phyloP scores from a whole-genome alignment of 176 grass and related monocot genomes.

The Alopecurus myosuroides region DNA sequence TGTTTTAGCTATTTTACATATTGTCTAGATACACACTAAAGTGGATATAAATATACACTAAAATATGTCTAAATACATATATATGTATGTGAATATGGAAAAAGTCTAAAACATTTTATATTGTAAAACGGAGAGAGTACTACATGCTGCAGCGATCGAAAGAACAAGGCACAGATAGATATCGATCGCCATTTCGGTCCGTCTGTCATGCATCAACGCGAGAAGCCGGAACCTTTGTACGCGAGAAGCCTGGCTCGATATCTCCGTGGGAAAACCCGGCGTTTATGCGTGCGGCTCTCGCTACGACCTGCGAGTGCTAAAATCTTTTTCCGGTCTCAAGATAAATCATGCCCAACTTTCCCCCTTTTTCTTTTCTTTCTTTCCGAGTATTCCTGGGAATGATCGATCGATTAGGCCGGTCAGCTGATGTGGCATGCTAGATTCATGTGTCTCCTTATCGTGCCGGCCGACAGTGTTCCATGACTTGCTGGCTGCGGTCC shows the following conservation, averaged over 20 bases:
- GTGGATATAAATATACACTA: too few relatives aligned
- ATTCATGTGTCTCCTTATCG: slow-evolving; percentile 26
- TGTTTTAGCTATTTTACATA: too few relatives aligned
- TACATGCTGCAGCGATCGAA: too few relatives aligned
- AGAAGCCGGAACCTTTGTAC: background rate
- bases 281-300: background rate
- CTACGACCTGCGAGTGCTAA: background rate
- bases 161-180: too few relatives aligned
- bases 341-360: slow-evolving; percentile 9
- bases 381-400: background rate
- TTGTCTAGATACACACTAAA: too few relatives aligned
- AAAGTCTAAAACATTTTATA: too few relatives aligned
- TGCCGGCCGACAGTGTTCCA: slow-evolving; percentile 9
- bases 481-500: background rate
- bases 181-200: background rate
- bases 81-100: too few relatives aligned
- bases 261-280: background rate
- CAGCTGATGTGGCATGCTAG: background rate
- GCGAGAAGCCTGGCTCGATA: background rate
- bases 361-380: background rate
- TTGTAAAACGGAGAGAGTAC: too few relatives aligned
- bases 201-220: background rate
- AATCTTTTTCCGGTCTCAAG: background rate
- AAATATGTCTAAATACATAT: too few relatives aligned
- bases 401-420: background rate